Evolutionary conservation across 768 basidiomycete genomes (phyloP).

Genomic region (Pisolithus albus): DNA sequence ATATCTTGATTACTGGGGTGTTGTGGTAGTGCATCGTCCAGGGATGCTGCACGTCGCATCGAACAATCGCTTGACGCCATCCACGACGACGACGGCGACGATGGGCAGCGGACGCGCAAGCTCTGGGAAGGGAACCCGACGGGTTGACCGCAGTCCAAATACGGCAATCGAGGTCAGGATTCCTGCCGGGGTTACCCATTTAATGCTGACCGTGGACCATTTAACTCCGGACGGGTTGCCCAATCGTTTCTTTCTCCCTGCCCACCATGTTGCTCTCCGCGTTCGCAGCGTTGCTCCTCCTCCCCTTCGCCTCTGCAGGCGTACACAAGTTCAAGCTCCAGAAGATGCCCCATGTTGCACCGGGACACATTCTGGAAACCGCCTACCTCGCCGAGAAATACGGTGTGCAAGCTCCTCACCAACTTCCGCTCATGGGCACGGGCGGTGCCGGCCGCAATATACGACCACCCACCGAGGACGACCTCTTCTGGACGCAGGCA

Average conservation of each 20-base stretch:
- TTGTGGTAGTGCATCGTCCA: too few relatives aligned
- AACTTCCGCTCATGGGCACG: constrained; percentile 63
- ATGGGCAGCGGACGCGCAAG: background rate
- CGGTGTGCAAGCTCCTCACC: constrained; percentile 42
- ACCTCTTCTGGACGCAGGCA: constrained; percentile 78
- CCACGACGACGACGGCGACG: constrained; percentile 12
- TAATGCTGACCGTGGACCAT: constrained; percentile 3
- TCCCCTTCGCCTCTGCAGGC: constrained; percentile 45
- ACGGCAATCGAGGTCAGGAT: background rate
- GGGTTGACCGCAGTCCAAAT: constrained; percentile 7
- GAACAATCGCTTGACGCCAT: constrained; percentile 29
- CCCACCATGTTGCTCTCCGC: constrained; percentile 39
- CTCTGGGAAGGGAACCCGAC: background rate
- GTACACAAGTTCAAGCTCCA: constrained; percentile 85
- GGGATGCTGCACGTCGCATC: constrained; percentile 11
- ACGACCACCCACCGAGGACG: constrained; percentile 47
- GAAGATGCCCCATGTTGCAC: constrained; percentile 62
- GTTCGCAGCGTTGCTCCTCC: constrained; percentile 34
- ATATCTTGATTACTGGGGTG: background rate
- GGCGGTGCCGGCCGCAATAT: constrained; percentile 65
- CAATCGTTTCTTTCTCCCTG: constrained; percentile 15
- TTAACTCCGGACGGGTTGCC: constrained; percentile 16
- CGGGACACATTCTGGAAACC: constrained; percentile 62
- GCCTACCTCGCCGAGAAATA: constrained; percentile 95
- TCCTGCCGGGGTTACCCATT: background rate